Base-by-base conservation (phyloP, 768 basidiomycete species). In the Rhodotorula paludigena region DNA sequence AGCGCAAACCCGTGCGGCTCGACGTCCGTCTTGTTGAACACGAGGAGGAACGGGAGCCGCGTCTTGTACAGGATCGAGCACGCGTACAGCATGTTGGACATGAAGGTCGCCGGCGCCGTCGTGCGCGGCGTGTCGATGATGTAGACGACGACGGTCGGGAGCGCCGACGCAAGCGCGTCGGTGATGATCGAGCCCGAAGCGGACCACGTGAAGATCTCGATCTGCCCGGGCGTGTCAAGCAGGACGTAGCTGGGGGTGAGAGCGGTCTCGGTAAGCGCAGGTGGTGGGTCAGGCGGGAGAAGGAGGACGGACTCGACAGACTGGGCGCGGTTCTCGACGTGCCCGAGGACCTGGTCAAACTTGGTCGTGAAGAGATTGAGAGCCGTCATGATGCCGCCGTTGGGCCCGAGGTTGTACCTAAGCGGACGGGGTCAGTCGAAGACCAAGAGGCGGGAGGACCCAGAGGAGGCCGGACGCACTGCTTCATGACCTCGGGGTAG, bases 11-110 rank as follows among this genome's bases (percentile, higher is more conserved):
- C 84, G 77, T 97, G 91, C 4, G 87, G 82, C 76, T 89, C 84
- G 6, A 90, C 92, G 78, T 99, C 96, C 10, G 86, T 98, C 81
- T 99, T 99, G 81, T 99, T 99, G 82, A 99, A 99, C 39, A 97
- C 93, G 36, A 98, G 83, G 71, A 99, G 87, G 79, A 99, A 98
- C 2, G 96, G 96, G 1, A 98, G 82, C 71, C 92, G 91, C 11
- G 93, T 98, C 80, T 99, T 99, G 82, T 99, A 99, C 23, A 99
- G 81, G 72, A 99, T 98, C 89, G 90, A 92, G 83, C 96, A 99
- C 3, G 96, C 96, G 76, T 98, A 99, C 49, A 99, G 83, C 96
- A 99, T 99, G 79, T 99, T 99, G 28, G 88, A 90, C 96, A 98
- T 99, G 79, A 99, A 99, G 6, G 96, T 99, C 23, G 94, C 92